Evolutionary conservation across 2,329 filamentous ascomycete species (phyloP), one percentile per base, ranked within the genome.

Genomic region (Claviceps sp.): DNA sequence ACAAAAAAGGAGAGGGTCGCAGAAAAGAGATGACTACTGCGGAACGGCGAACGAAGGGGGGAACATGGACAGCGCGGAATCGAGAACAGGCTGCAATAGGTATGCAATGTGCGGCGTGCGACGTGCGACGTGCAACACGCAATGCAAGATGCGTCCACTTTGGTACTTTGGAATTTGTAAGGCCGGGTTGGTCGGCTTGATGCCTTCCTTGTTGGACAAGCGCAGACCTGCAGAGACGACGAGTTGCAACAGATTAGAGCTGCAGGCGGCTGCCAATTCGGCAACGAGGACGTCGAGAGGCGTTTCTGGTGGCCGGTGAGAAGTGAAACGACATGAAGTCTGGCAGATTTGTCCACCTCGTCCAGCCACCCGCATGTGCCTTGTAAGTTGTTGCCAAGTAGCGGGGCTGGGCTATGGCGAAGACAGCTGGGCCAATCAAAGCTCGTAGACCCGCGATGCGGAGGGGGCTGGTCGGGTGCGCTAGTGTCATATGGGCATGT

Each of bases 231-330:
- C n/a, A 26, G 20, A 37, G 22, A 47, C 37, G 46, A 50, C 22
- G 43, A 48, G 48, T 38, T 16, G 42, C 42, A 22, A 47, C 51
- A 37, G 37, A 42, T 44, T 18, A 42, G 37, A 48, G 37, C 47
- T 47, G 45, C 47, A 49, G 47, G 46, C 50, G 46, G 41, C 40
- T 40, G 41, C 41, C 42, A 20, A 47, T 47, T 34, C 37, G 51
- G 30, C 30, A 20, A 26, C 7, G 14, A 26, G 2, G 22, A n/a
- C 34, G 37, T 24, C 42, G 16, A 52, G 30, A 34, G 9, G 30
- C 30, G 30, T 34, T 34, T 11, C 30, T 34, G 30, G 30, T 34
- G 30, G 30, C 30, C 30, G 30, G 9, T 34, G 30, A 34, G 30
- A 34, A 11, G 30, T 34, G 30, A 34, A 34, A 34, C 30, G 30